Percentiles rank a stretch among this genome's conserved stretches.
These are phyloP conservation scores for Fagopyrum esculentum DNA, from an alignment of 148 eudicot species.

Conservation along the genomic window DNA sequence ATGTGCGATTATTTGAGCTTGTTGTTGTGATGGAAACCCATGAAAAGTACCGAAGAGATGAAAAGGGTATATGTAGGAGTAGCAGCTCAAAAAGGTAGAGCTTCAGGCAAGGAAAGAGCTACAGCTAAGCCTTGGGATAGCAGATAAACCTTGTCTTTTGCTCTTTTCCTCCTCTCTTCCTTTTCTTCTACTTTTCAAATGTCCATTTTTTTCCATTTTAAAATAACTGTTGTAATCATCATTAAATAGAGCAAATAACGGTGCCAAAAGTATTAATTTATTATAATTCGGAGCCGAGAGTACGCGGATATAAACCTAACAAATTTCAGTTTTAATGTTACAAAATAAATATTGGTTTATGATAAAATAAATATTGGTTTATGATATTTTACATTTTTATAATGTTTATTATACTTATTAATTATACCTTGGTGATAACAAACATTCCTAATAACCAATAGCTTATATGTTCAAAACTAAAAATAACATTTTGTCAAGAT, in stretches of 20 bases:
- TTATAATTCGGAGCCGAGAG: too few species aligned
- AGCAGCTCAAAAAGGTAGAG: background rate
- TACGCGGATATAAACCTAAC: too few species aligned
- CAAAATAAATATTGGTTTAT: too few species aligned
- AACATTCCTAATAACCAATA: too few species aligned
- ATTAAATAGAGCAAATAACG: background rate
- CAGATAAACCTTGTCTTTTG: background rate
- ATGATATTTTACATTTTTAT: too few species aligned
- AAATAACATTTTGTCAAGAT: too few species aligned
- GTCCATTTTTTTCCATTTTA: background rate
- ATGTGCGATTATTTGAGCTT: background rate
- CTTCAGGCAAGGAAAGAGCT: background rate
- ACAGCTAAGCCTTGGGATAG: background rate
- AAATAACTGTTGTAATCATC: background rate
- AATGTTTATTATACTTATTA: too few species aligned
- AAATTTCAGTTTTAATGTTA: too few species aligned
- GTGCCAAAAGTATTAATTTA: too few species aligned
- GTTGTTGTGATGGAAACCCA: background rate
- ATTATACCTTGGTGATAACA: too few species aligned
- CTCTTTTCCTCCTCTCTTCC: background rate
- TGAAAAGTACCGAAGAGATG: background rate
- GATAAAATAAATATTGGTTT: too few species aligned
- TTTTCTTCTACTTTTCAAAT: background rate
- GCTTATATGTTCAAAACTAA: too few species aligned
- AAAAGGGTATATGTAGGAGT: background rate